These are phyloP conservation scores for Lotus japonicus DNA, from an alignment of 306 rosid genomes.

Conservation along the genomic window DNA sequence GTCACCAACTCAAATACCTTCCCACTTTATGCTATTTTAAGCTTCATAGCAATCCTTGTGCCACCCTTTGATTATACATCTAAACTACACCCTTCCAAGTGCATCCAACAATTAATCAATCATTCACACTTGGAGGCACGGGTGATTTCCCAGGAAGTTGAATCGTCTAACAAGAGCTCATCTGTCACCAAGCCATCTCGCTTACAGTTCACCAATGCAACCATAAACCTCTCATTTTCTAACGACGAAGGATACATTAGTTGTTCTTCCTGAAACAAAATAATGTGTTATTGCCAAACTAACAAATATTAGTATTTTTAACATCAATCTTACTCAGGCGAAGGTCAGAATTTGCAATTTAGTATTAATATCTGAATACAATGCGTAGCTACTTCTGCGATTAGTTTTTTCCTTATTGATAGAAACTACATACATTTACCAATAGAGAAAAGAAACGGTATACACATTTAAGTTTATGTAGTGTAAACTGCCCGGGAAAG, in stretches of 20 bases:
- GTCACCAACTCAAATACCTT: not conserved
- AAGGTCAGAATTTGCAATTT: not conserved
- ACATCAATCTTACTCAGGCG: not conserved
- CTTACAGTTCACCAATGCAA: slow-evolving; percentile 65
- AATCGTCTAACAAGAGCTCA: slow-evolving; percentile 33
- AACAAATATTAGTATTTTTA: not conserved
- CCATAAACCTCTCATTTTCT: slow-evolving; percentile 70
- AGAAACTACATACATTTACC: too few species aligned
- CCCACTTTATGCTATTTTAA: not conserved
- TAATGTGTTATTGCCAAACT: not conserved
- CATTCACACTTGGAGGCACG: slow-evolving; percentile 65
- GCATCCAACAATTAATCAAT: slow-evolving; percentile 9
- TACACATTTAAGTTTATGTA: too few species aligned
- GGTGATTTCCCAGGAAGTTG: slow-evolving; percentile 74
- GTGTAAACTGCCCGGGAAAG: too few species aligned
- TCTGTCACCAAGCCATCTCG: slow-evolving; percentile 16
- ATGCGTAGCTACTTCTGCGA: too few species aligned
- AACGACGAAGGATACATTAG: slow-evolving; percentile 70
- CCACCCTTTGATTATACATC: not conserved
- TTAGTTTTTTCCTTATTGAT: too few species aligned
- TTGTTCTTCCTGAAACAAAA: slow-evolving; percentile 73
- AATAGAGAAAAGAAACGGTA: too few species aligned
- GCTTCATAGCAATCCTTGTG: not conserved
- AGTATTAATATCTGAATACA: too few species aligned
- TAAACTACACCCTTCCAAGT: not conserved